Percentiles rank a stretch among this genome's conserved stretches.
These are phyloP conservation scores for Colletotrichum eremochloae DNA, from an alignment of 2,329 filamentous ascomycete genomes.

Conservation along the genomic window DNA sequence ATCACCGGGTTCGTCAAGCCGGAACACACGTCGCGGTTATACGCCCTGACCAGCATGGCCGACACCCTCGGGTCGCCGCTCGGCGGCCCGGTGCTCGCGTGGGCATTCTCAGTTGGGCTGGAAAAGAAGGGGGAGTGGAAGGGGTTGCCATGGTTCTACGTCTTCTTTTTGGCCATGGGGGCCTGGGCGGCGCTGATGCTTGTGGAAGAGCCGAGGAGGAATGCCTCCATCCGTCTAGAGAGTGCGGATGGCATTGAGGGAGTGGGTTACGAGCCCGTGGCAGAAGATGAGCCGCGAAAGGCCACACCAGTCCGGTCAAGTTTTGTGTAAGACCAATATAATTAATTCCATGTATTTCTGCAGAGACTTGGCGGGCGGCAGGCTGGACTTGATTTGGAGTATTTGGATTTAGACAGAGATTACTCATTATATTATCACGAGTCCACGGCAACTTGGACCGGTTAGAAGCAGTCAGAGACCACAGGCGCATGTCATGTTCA, in stretches of 20 bases:
- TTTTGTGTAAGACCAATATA: not conserved
- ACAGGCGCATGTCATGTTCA: not conserved
- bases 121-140: constrained; percentile 52
- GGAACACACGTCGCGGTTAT: constrained; percentile 56
- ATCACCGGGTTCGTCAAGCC: constrained; percentile 55
- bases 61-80: constrained; percentile 56
- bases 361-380: not conserved
- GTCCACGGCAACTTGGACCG: not conserved
- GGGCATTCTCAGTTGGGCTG: constrained; percentile 54
- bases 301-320: too few relatives aligned
- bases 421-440: not conserved
- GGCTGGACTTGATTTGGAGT: not conserved
- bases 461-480: not conserved
- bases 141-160: constrained; percentile 57
- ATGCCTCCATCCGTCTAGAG: constrained; percentile 25
- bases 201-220: constrained; percentile 51
- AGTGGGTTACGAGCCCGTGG: constrained; percentile 23
- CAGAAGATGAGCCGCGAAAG: constrained; percentile 25
- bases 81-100: constrained; percentile 56
- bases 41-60: constrained; percentile 56
- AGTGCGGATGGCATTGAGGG: not conserved
- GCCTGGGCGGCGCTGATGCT: constrained; percentile 49
- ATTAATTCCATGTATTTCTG: not conserved
- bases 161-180: constrained; percentile 49
- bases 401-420: not conserved